phyloP scores from a whole-genome alignment of 129 eudicot species.

The Chrysanthemum lavandulifolium region DNA sequence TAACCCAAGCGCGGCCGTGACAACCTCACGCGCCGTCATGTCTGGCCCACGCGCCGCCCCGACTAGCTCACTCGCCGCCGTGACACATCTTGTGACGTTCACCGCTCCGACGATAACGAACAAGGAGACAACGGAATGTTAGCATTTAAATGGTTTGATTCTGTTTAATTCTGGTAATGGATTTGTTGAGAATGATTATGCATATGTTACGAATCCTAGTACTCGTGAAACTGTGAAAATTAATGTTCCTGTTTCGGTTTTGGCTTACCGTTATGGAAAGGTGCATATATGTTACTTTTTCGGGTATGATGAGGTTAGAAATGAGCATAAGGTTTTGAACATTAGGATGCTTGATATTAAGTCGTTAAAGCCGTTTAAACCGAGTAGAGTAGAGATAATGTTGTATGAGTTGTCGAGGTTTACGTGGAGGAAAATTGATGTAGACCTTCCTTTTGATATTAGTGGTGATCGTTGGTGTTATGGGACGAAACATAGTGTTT shows the following conservation, averaged over 20 bases:
- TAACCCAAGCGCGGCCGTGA: too few relatives aligned
- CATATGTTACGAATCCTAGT: background rate
- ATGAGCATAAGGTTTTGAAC: slow-evolving; percentile 7
- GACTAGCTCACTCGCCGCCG: too few relatives aligned
- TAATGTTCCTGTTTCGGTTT: background rate
- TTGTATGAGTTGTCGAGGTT: background rate
- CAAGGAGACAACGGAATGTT: background rate
- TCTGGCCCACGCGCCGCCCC: too few relatives aligned
- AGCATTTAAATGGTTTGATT: background rate
- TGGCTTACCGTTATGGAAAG: background rate
- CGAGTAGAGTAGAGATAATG: background rate
- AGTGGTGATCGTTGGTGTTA: background rate
- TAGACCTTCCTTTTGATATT: background rate
- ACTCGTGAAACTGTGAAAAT: background rate
- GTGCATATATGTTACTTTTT: slow-evolving; percentile 3
- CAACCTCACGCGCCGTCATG: too few relatives aligned
- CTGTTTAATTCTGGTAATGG: background rate
- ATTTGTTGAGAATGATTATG: background rate
- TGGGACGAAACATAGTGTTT: background rate
- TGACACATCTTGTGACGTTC: slow-evolving; percentile 14
- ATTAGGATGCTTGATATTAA: slow-evolving; percentile 5
- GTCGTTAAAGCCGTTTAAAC: background rate
- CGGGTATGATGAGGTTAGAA: background rate
- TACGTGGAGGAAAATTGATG: background rate
- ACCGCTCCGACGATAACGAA: background rate